These are phyloP conservation scores for Russula ochroleuca DNA, from an alignment of 768 basidiomycete genomes.

Conservation along the genomic window DNA sequence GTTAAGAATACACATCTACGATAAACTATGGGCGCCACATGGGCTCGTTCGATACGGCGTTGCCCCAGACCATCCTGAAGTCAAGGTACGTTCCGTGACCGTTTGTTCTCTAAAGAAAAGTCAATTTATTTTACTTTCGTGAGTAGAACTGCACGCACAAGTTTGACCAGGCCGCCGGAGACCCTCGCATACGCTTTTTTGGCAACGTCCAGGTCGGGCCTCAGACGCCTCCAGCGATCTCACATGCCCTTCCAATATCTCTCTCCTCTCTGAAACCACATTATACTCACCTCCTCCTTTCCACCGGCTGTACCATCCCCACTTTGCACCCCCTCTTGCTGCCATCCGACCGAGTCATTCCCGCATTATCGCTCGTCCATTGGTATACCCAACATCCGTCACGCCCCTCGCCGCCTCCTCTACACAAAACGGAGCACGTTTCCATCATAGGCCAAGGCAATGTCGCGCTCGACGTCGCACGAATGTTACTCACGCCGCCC, in stretches of 20 bases:
- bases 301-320: slow-evolving; percentile 77
- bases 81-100: slow-evolving; percentile 72
- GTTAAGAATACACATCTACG: slow-evolving; percentile 78
- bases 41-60: slow-evolving; percentile 95
- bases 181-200: slow-evolving; percentile 82
- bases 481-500: slow-evolving; percentile 77
- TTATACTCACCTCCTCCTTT: slow-evolving; percentile 84
- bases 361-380: slow-evolving; percentile 82
- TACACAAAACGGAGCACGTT: slow-evolving; percentile 64
- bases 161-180: slow-evolving; percentile 78
- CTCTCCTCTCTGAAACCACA: slow-evolving; percentile 56
- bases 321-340: slow-evolving; percentile 52
- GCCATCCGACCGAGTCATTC: slow-evolving; percentile 48
- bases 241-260: slow-evolving; percentile 54
- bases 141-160: slow-evolving; percentile 91
- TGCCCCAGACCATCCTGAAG: slow-evolving; percentile 97
- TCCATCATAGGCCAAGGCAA: slow-evolving; percentile 93
- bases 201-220: slow-evolving; percentile 73
- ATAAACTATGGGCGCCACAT: slow-evolving; percentile 90
- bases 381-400: slow-evolving; percentile 97
- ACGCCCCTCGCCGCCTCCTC: slow-evolving; percentile 52
- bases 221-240: slow-evolving; percentile 39
- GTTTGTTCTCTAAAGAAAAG: background rate
- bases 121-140: background rate
- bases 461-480: slow-evolving; percentile 87